Conservation (phyloP, 2,329 filamentous ascomycete genomes). For the Rachicladosporium sp. region DNA sequence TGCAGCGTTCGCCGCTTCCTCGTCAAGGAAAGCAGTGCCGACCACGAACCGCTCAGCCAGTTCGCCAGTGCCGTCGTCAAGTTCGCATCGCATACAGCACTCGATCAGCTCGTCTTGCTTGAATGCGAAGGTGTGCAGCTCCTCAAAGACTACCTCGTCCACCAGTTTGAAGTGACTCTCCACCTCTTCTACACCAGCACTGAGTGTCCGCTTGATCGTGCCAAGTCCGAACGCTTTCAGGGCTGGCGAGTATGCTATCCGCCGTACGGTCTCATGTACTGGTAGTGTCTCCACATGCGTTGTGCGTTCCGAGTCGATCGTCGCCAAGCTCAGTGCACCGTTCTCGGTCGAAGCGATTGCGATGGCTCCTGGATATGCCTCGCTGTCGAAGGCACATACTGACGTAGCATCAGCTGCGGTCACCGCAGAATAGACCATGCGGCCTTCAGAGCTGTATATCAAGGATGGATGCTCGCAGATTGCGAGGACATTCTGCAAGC, state of each 20-base stretch:
- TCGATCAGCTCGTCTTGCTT: constrained; percentile 66
- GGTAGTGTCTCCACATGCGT: constrained; percentile 76
- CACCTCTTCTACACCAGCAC: constrained; percentile 60
- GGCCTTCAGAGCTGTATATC: constrained; percentile 78
- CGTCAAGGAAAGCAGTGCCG: constrained; percentile 70
- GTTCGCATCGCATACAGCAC: constrained; percentile 63
- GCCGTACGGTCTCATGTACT: constrained; percentile 70
- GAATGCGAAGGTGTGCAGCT: constrained; percentile 59
- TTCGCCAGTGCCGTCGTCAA: constrained; percentile 47
- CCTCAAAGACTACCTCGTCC: constrained; percentile 77
- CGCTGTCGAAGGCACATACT: constrained; percentile 70
- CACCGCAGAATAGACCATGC: constrained; percentile 85
- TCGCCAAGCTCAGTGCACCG: constrained; percentile 62
- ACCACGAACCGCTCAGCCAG: constrained; percentile 72
- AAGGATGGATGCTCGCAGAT: constrained; percentile 89
- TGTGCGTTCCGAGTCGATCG: constrained; percentile 70
- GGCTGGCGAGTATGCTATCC: constrained; percentile 70
- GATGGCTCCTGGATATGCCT: constrained; percentile 69
- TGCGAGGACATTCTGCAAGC: constrained; percentile 71
- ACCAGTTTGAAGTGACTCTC: constrained; percentile 76
- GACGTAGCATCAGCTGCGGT: constrained; percentile 75
- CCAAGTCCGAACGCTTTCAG: constrained; percentile 78
- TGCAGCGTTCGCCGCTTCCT: constrained; percentile 40
- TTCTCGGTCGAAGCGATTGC: constrained; percentile 58
- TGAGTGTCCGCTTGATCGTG: constrained; percentile 64